phyloP scores from a whole-genome alignment of 2,329 filamentous ascomycete species.

The Cordyceps sp. region DNA sequence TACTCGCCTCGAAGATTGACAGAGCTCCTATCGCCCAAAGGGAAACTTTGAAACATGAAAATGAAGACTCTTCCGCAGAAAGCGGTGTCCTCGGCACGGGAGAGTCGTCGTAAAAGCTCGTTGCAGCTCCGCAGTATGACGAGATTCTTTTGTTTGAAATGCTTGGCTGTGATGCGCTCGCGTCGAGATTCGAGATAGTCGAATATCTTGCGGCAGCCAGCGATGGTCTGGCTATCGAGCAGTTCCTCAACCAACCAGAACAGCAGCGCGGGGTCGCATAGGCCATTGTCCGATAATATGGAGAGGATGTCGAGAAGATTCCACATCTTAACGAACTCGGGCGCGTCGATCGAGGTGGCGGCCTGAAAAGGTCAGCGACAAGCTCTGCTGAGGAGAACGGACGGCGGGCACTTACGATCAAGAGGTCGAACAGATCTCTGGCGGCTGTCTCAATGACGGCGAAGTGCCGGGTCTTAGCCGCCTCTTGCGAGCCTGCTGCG shows the following conservation, averaged over 20 bases:
- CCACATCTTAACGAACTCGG: constrained; percentile 73
- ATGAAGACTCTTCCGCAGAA: constrained; percentile 98
- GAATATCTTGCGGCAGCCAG: constrained; percentile 80
- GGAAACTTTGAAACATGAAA: constrained; percentile 96
- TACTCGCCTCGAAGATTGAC: constrained; percentile 94
- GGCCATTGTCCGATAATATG: constrained; percentile 68
- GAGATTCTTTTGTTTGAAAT: constrained; percentile 70
- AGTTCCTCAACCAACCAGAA: constrained; percentile 91
- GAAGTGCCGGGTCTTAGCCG: constrained; percentile 32
- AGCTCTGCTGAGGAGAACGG: constrained; percentile 1
- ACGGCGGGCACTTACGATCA: constrained; percentile 43
- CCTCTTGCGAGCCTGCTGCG: constrained; percentile 19
- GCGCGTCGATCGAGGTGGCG: constrained; percentile 57
- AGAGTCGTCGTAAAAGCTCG: constrained; percentile 80
- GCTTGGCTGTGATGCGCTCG: constrained; percentile 67
- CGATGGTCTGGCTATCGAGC: constrained; percentile 87
- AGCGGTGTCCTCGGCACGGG: constrained; percentile 89
- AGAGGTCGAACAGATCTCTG: constrained; percentile 60
- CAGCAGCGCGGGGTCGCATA: constrained; percentile 61
- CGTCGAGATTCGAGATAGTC: constrained; percentile 89
- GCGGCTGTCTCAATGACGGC: constrained; percentile 71
- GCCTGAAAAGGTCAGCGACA: constrained; percentile 30
- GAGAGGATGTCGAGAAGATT: constrained; percentile 87
- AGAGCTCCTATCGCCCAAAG: constrained; percentile 88
- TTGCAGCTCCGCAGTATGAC: constrained; percentile 91